Percentiles rank a stretch among this genome's conserved stretches.
These are phyloP conservation scores for Leccinellum albellum DNA, from an alignment of 768 basidiomycete genomes.

Conservation along the genomic window DNA sequence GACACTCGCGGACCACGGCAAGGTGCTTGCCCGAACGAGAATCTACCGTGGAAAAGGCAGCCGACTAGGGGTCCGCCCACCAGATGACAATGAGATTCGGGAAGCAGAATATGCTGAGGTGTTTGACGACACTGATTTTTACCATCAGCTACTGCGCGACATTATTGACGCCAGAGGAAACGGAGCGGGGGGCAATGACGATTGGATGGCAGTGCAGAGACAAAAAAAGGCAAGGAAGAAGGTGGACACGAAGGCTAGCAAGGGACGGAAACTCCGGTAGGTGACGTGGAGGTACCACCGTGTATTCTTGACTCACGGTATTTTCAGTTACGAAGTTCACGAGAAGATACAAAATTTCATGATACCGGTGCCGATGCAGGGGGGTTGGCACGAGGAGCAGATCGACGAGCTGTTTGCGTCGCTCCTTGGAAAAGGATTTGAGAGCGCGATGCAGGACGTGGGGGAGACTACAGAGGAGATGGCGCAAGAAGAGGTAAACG, in stretches of 20 bases:
- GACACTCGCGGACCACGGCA: conserved; percentile 53
- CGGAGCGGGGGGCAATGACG: conserved; percentile 43
- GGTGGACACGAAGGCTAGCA: conserved; percentile 95
- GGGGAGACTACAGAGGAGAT: conserved; percentile 29
- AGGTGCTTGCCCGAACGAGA: conserved; percentile 62
- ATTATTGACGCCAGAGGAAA: conserved; percentile 70
- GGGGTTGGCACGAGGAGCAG: conserved; percentile 93
- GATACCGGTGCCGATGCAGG: conserved; percentile 70
- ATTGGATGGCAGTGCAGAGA: conserved; percentile 64
- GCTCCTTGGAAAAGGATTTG: conserved; percentile 74
- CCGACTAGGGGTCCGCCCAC: conserved; percentile 37
- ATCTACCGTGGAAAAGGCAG: conserved; percentile 46
- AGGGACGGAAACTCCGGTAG: conserved; percentile 87
- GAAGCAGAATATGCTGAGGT: conserved; percentile 43
- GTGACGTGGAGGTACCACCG: conserved; percentile 20
- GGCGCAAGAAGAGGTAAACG: conserved; percentile 31
- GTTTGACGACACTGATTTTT: conserved; percentile 92
- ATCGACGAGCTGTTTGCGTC: conserved; percentile 92
- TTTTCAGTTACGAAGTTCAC: conserved; percentile 81
- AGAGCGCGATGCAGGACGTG: conserved; percentile 30
- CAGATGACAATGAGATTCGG: conserved; percentile 33
- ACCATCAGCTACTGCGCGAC: conserved; percentile 87
- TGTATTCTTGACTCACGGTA: conserved; percentile 1
- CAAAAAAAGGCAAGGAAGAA: conserved; percentile 76
- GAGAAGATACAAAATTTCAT: conserved; percentile 97